Conservation (phyloP, 2,329 filamentous ascomycete genomes). For the Xylariaceae sp. region DNA sequence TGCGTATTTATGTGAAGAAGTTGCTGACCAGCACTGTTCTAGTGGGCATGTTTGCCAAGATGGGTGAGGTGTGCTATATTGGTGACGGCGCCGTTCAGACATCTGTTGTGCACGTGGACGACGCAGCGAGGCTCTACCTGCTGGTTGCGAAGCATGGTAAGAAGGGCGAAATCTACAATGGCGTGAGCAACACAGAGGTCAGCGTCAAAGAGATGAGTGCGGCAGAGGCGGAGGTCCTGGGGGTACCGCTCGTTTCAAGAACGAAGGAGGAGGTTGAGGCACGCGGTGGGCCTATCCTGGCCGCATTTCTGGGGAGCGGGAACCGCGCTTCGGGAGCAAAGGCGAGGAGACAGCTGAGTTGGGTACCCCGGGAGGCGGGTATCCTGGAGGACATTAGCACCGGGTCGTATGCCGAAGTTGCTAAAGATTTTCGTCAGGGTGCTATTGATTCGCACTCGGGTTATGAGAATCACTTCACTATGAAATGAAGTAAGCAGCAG, state of each 20-base stretch:
- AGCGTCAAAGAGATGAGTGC: conserved; percentile 25
- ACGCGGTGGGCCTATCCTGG: conserved; percentile 2
- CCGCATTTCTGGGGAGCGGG: conserved; percentile 3
- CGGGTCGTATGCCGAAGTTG: conserved; percentile 10
- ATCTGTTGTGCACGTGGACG: conserved; percentile 36
- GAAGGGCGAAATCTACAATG: conserved; percentile 33
- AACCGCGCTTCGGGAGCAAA: conserved; percentile 8
- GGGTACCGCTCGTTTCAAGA: neutral
- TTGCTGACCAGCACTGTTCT: too few relatives aligned
- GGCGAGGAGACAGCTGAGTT: conserved; percentile 8
- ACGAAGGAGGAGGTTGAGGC: too few relatives aligned
- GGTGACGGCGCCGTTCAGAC: conserved; percentile 24
- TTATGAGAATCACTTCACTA: neutral
- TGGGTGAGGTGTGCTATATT: conserved; percentile 8
- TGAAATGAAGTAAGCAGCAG: neutral
- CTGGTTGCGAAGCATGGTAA: conserved; percentile 30
- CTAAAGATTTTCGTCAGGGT: conserved; percentile 4
- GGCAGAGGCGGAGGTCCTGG: conserved; percentile 11
- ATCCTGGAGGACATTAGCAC: conserved; percentile 11
- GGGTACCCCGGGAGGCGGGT: conserved; percentile 5
- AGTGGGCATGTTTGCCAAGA: too few relatives aligned
- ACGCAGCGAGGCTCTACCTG: conserved; percentile 37
- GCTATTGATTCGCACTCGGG: neutral
- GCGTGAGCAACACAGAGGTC: conserved; percentile 25
- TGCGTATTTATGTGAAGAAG: too few relatives aligned